Base-by-base conservation (phyloP, 305 asterid species). In the Lippia alba region DNA sequence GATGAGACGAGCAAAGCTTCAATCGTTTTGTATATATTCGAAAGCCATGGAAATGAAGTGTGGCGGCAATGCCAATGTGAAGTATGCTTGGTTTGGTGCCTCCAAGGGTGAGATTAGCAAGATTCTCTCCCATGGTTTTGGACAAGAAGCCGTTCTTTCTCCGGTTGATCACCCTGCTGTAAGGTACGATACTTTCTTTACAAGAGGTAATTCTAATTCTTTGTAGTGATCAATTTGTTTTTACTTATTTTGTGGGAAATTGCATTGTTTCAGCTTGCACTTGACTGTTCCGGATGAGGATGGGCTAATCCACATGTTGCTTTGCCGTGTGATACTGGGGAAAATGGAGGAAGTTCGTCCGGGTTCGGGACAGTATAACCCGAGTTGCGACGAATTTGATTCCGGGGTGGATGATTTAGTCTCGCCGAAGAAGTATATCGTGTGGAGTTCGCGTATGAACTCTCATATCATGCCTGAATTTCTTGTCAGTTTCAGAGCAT, bases 11-110 rank as follows among this genome's bases (percentile, higher is more conserved):
- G 96, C 94, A 4, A 87, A 80, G 74, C 66, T 79, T 39, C 80
- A 77, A 17, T 59, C 87, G 1, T 93, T 86, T 11, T 33, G 54
- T 15, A 39, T 76, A 32, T 85, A 77, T 18, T 60, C 81, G 3
- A 53, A 33, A 72, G 96, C 88, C 8, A 58, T 80, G 63, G 85
- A 74, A 72, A 62, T 68, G 32, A 84, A 77, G 51, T 74, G 76
- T 24, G 75, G 76, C 2, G 95, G 96, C 19, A 51, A 77, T 72
- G 82, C 83, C 15, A 81, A 86, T 74, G 86, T 79, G 80, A 87
- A 69, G 76, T 91, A 84, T 30, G 96, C 86, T 70, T 93, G 97
- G 98, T 93, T 56, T 74, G 87, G 92, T 34, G 91, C 80, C 72
- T 80, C 97, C 1, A 85, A 76, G 76, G 68, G 74, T n/a, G 92